A percentile compares a stretch with the other conserved stretches of the same genome.
Conservation (phyloP, 2,329 filamentous ascomycete species). For the Lachnellula subtilissima region DNA sequence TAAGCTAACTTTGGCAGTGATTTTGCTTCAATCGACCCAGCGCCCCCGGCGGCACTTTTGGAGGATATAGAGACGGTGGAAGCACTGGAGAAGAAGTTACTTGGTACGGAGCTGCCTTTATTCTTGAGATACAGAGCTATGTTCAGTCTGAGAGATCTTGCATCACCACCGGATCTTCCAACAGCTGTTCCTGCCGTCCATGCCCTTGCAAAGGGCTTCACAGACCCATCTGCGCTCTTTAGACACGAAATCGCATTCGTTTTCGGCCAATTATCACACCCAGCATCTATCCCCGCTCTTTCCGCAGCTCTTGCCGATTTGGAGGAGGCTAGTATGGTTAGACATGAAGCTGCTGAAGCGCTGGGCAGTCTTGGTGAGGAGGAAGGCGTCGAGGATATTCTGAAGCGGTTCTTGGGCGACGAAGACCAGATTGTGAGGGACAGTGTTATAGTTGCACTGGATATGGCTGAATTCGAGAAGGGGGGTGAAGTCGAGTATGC, state of each 20-base stretch:
- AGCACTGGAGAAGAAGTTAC: constrained; percentile 68
- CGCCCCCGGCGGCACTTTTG: constrained; percentile 86
- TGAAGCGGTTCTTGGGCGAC: constrained; percentile 82
- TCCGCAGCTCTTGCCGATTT: constrained; percentile 71
- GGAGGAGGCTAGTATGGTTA: constrained; percentile 89
- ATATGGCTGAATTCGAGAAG: constrained; percentile 97
- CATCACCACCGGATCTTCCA: constrained; percentile 84
- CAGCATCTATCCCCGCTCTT: constrained; percentile 90
- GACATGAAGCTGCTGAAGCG: constrained; percentile 95
- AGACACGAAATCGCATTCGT: constrained; percentile 98
- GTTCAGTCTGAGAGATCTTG: constrained; percentile 93
- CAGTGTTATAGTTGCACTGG: constrained; percentile 88
- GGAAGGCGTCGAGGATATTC: constrained; percentile 80
- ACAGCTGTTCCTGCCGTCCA: constrained; percentile 84
- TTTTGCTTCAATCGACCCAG: constrained; percentile 93
- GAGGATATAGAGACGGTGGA: constrained; percentile 68
- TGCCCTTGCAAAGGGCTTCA: constrained; percentile 79
- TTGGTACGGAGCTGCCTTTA: constrained; percentile 73
- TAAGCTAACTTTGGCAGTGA: constrained; percentile 53
- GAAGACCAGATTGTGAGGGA: constrained; percentile 90
- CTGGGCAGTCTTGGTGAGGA: constrained; percentile 91
- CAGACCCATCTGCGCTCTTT: constrained; percentile 85
- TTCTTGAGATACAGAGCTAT: constrained; percentile 96
- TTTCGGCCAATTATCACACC: constrained; percentile 92
- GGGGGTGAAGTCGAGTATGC: constrained; percentile 87